Evolutionary conservation across 768 basidiomycete species (phyloP), one percentile per base, ranked within the genome.

Genomic region (Lyophyllum decastes): DNA sequence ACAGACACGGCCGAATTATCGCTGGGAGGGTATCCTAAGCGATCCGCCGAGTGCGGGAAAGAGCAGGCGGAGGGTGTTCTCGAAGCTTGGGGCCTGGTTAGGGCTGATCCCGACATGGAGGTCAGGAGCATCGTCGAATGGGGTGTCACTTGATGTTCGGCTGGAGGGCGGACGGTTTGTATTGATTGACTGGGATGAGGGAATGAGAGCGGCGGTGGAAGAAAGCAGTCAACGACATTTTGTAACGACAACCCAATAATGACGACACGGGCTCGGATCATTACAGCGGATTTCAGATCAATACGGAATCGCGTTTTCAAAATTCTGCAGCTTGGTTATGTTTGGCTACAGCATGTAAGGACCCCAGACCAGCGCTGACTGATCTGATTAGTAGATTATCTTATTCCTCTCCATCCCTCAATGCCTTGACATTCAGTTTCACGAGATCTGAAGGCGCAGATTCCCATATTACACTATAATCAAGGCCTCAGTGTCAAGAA

Each of bases 11-110:
- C 85, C 85, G 1, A 72, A 75, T 16, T 91, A 86, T 68, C 78
- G 83, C 33, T 90, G 88, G 88, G 89, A 90, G 72, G 86, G 82
- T 12, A 79, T 89, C 17, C 72, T 88, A 26, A 78, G 73, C 16
- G 87, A 88, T 67, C 78, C 82, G 16, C 71, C 82, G 8, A 71
- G 70, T 16, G 71, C 67, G 34, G 74, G 73, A 30, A 71, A 67
- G 35, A 69, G 68, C 52, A 66, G 73, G 16, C 69, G 70, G 40
- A 73, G 69, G 46, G 76, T 77, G 66, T 72, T 83, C 52, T 72
- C 82, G 4, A 89, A 86, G 66, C 61, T 90, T 24, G 80, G 82
- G 4, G 84, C 83, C 7, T 90, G 88, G 88, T 77, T 90, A 60
- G 88, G 89, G 0, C 57, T 89, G 35, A 86, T 82, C 9, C 88